Base-by-base conservation (phyloP, 2,329 filamentous ascomycete species). In the Alternaria consortialis region DNA sequence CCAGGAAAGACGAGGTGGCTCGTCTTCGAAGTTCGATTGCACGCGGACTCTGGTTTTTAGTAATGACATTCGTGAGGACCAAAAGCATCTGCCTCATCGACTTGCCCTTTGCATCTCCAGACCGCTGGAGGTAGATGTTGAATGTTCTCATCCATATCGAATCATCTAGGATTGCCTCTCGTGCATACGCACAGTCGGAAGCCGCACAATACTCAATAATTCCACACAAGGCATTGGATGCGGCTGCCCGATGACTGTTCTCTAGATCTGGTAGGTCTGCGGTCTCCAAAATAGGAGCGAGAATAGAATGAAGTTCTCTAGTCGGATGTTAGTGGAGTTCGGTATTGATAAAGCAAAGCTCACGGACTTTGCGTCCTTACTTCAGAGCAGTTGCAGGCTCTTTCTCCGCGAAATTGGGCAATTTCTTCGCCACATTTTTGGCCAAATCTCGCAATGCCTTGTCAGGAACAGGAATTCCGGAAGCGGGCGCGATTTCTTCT, bases 191-290 rank as follows among this genome's bases (percentile, higher is more conserved):
- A 12, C 69, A 47, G 0, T 69, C 55, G 1, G 77, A 79, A 39
- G 73, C 69, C 50, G 76, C 68, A 50, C 76, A 80, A 56, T 74
- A 73, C 55, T 83, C 80, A 36, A 84, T 74, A 37, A 83, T 68
- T 7, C 80, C 78, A 63, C 81, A 84, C 11, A 84, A 60, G 5
- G 81, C 73, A 66, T 84, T 84, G 65, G 80, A 83, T 39, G 82
- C 81, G 43, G 81, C 81, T 5, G 82, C 81, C 52, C 80, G 75
- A 65, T 84, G 81, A 15, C 77, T 71, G 36, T 74, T 69, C 12
- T 68, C 65, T 11, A 79, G 57, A 15, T 79, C 72, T 17, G 69
- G 58, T 5, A 73, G 48, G 48, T 75, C 71, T 15, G 77, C 74
- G 8, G 76, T 79, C n/a, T 74, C 71, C 31, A 79, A 47, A 2